Evolutionary conservation across 148 eudicot genomes (phyloP).

Genomic region (Chenopodium album): DNA sequence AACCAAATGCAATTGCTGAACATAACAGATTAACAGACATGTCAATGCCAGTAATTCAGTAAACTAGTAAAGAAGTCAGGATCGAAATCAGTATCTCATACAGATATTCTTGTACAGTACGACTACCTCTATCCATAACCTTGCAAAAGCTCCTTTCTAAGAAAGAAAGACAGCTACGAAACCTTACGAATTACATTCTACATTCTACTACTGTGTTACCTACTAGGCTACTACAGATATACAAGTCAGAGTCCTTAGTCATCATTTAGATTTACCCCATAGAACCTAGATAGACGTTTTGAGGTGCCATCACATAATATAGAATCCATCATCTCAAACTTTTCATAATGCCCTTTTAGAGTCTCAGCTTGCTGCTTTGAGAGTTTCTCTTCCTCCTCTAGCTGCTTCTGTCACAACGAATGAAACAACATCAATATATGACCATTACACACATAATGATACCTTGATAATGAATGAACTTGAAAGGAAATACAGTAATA

Average conservation of each 20-base stretch:
- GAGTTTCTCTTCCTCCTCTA: slow-evolving; percentile 59
- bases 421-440: background rate
- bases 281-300: slow-evolving; percentile 34
- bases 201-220: background rate
- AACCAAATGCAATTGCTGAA: background rate
- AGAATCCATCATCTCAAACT: slow-evolving; percentile 48
- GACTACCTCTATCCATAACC: background rate
- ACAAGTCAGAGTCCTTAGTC: slow-evolving; percentile 15
- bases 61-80: background rate
- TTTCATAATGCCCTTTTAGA: slow-evolving; percentile 45
- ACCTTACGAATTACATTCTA: background rate
- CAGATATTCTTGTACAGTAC: background rate
- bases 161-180: background rate
- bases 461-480: background rate
- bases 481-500: background rate
- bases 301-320: slow-evolving; percentile 34
- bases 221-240: background rate
- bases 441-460: background rate
- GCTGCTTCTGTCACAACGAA: slow-evolving; percentile 39
- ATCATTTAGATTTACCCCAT: slow-evolving; percentile 32
- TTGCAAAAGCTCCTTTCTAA: background rate
- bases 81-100: background rate
- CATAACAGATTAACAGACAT: background rate
- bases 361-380: slow-evolving; percentile 46
- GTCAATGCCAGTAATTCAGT: background rate